These are phyloP conservation scores for Quercus suber DNA, from an alignment of 306 rosid species.

Conservation along the genomic window DNA sequence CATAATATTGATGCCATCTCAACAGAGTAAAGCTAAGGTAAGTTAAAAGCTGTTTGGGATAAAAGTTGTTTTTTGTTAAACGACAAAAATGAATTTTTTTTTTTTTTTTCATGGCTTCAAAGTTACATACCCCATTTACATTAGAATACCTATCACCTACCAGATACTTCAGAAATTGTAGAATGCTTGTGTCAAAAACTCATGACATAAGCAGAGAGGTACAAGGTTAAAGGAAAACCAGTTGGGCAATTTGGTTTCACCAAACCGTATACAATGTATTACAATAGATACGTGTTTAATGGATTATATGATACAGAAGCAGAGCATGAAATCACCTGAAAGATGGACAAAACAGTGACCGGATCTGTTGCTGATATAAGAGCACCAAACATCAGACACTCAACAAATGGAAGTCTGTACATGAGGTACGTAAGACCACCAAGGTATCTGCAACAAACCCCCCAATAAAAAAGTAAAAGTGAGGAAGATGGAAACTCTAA, in stretches of 20 bases:
- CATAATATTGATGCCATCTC: too few relatives aligned
- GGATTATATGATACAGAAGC: conserved; percentile 1
- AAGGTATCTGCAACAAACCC: conserved; percentile 69
- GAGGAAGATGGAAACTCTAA: conserved; percentile 13
- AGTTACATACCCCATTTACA: too few relatives aligned
- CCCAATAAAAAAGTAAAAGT: conserved; percentile 18
- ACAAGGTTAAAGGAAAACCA: not conserved
- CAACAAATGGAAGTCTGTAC: conserved; percentile 94
- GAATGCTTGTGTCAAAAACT: too few relatives aligned
- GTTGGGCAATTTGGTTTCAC: conserved; percentile 9
- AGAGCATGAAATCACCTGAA: conserved; percentile 61
- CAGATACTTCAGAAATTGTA: too few relatives aligned
- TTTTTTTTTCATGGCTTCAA: too few relatives aligned
- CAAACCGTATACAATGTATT: conserved; percentile 3
- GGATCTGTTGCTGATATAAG: conserved; percentile 99
- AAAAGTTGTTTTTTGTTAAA: too few relatives aligned
- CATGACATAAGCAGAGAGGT: not conserved
- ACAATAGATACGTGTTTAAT: not conserved
- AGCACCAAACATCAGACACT: conserved; percentile 98
- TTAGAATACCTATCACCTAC: too few relatives aligned
- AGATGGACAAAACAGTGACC: conserved; percentile 93
- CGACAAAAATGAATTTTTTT: too few relatives aligned
- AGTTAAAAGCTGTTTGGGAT: too few relatives aligned
- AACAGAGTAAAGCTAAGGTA: too few relatives aligned
- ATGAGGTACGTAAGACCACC: conserved; percentile 86